These are phyloP conservation scores for Schizochytrium sp. DNA, from an alignment of 108 stramenopile genomes.

Conservation along the genomic window DNA sequence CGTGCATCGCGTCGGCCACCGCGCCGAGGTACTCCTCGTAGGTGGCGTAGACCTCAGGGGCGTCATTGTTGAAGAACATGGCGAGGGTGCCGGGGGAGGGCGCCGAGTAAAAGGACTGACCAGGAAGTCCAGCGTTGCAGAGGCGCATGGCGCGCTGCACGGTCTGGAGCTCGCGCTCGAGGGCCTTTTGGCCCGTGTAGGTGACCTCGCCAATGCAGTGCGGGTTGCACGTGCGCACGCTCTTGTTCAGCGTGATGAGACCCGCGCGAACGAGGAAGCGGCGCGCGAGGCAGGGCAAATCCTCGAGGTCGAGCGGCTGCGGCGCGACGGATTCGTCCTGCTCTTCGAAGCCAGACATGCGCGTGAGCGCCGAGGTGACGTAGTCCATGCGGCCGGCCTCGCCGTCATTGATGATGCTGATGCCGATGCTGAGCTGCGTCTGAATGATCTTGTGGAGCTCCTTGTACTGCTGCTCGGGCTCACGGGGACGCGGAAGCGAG, in stretches of 20 bases:
- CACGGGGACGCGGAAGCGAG: neutral
- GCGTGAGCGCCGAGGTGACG: neutral
- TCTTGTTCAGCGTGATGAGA: neutral
- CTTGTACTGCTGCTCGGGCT: slow-evolving; percentile 14
- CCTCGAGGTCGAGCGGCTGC: neutral
- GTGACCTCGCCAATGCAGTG: neutral
- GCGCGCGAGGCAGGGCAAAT: neutral
- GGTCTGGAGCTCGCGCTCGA: slow-evolving; percentile 4
- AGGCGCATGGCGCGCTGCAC: neutral
- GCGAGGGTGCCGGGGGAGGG: slow-evolving; percentile 1
- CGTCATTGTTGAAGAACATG: neutral
- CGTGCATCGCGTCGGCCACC: neutral
- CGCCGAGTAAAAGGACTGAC: neutral
- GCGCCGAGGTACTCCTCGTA: neutral
- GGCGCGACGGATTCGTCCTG: neutral
- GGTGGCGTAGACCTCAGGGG: neutral
- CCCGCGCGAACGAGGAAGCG: slow-evolving; percentile 10
- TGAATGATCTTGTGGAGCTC: neutral
- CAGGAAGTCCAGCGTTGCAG: neutral
- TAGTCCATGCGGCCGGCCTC: slow-evolving; percentile 15
- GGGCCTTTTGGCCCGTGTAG: neutral
- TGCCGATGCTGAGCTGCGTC: neutral
- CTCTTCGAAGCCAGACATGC: slow-evolving; percentile 13
- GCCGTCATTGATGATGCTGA: neutral
- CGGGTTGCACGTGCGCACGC: neutral